Evolutionary conservation across 805 yeast genomes (phyloP), one percentile per base, ranked within the genome.

Genomic region (Hanseniaspora nectarophila): DNA sequence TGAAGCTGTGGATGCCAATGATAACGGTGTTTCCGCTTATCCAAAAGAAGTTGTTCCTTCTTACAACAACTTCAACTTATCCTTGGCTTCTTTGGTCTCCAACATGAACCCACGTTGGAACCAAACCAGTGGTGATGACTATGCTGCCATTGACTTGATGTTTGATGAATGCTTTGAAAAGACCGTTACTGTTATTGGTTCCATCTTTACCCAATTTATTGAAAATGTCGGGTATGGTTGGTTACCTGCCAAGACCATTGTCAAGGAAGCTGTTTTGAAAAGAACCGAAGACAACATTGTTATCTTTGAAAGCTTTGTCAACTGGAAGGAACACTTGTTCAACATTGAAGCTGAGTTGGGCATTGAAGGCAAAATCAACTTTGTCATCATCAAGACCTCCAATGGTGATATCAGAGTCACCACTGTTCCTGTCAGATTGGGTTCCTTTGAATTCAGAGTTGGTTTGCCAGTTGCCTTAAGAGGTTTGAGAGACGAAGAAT

Each of bases 311-410:
- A 75, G 76, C 56, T 86, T 83, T 64, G 84, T 86, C 50, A 95
- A 95, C 44, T 92, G 98, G 98, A 89, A 88, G 66, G 96, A 87
- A 63, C 97, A 92, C 65, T 71, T 90, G 45, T 86, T 78, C 64
- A 70, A 72, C 18, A 71, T 85, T 54, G 96, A 92, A 67, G 74
- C 71, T 57, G 81, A 75, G 54, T 68, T 75, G 57, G 68, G 70
- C 24, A 73, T 76, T 21, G 72, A 70, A 57, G 82, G 81, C 28
- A 70, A 72, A 53, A 77, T 81, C 43, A 70, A 83, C 54, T 90
- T 85, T 64, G 95, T 87, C 1, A 69, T 92, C 53, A 90, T 88
- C 68, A 70, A 80, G 29, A 95, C 89, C 62, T 73, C 82, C n/a
- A 69, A 78, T 13, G 70, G 72, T 35, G 73, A 75, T 45, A 86